Evolutionary conservation across 148 eudicot genomes (phyloP), one percentile per base, ranked within the genome.

Genomic region (Camellia lanceoleosa): DNA sequence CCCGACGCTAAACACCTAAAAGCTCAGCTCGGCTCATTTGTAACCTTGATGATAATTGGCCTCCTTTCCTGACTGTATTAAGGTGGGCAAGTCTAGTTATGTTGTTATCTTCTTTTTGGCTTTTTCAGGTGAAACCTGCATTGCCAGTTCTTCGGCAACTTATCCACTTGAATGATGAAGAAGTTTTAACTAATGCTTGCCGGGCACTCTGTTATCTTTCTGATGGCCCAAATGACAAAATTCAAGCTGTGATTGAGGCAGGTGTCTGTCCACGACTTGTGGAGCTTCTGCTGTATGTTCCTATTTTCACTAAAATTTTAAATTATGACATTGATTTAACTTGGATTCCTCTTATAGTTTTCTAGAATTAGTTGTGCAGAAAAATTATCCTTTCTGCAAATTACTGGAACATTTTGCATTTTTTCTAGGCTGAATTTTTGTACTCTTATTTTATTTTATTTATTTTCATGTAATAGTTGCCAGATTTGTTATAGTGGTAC

Each of bases 171-270:
- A 89, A 84, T 79, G 98, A 95, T 75, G 98, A 91, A 82, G 98
- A 95, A 87, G 98, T 95, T 77, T 81, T 95, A 47, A 95, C 97
- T 42, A 96, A 93, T 89, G 94, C 98, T 56, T 92, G 95, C 80
- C 92, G 97, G 97, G 98, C 97, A 59, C 98, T 94, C 64, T 94
- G 97, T 56, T 95, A 93, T 90, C 92, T 93, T 79, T 95, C 97
- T 68, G 96, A 95, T 83, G 98, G 98, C 11, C 90, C 96, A 62
- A 95, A 95, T 89, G 97, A 95, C 79, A 93, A 89, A 91, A 95
- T 93, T 81, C 98, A 95, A 87, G 92, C 97, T 46, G 98, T 95
- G 68, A 93, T 93, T 87, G 96, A 95, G 55, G 92, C 96, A 67
- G 92, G 94, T 78, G 97, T 93, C 66, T 95, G 96, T 78, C 89